A percentile compares a stretch with the other conserved stretches of the same genome.
These are phyloP conservation scores for Neurospora hispaniola DNA, from an alignment of 495 filamentous ascomycete species.

Conservation along the genomic window DNA sequence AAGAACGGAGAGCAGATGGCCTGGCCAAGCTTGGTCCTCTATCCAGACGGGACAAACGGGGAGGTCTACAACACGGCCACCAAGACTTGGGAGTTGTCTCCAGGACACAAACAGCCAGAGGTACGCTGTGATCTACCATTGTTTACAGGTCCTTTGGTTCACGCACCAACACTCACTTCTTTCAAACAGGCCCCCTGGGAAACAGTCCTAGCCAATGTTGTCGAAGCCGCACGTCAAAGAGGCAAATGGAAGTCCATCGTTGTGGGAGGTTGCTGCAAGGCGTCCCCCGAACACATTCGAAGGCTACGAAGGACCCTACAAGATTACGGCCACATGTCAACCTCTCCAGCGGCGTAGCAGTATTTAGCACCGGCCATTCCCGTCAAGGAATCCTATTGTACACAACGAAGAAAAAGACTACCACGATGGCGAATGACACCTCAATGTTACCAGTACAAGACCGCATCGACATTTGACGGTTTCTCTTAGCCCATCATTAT, in stretches of 20 bases:
- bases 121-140: constrained; percentile 7
- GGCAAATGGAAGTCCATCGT: constrained; percentile 43
- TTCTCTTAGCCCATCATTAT: not conserved
- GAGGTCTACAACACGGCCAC: constrained; percentile 53
- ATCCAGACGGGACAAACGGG: constrained; percentile 59
- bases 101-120: constrained; percentile 4
- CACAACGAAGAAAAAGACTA: too few relatives aligned
- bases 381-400: not conserved
- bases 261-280: constrained; percentile 55
- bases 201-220: constrained; percentile 41
- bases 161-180: not conserved
- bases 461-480: not conserved
- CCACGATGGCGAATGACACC: too few relatives aligned
- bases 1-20: constrained; percentile 14
- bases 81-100: constrained; percentile 44
- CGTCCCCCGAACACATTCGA: constrained; percentile 38
- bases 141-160: not conserved
- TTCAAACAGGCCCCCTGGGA: constrained; percentile 38
- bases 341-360: not conserved
- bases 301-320: constrained; percentile 26
- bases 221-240: constrained; percentile 44
- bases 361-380: not conserved
- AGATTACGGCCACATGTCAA: not conserved
- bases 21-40: constrained; percentile 50
- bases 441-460: not conserved